phyloP scores from a whole-genome alignment of 257 asterid species.

The Fraxinus quadrangulata region DNA sequence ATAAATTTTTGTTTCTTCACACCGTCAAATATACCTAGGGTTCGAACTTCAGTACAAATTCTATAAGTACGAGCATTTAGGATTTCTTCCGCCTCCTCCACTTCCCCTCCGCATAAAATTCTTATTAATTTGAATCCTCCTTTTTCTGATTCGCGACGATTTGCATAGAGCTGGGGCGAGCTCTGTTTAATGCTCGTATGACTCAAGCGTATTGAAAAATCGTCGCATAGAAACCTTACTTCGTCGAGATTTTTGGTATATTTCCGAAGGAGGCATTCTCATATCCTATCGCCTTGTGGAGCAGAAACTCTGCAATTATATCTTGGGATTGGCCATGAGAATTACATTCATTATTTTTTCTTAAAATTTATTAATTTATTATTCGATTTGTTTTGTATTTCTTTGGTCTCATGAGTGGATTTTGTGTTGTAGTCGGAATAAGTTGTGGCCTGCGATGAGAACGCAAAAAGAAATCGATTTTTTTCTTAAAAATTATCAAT shows the following conservation, averaged over 20 bases:
- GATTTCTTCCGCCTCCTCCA: too few relatives aligned
- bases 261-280: conserved; percentile 49
- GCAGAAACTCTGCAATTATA: conserved; percentile 59
- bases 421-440: too few relatives aligned
- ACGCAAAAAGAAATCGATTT: too few relatives aligned
- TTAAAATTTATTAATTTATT: not conserved
- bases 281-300: conserved; percentile 76
- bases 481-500: too few relatives aligned
- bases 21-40: too few relatives aligned
- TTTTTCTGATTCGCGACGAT: conserved; percentile 22
- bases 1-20: too few relatives aligned
- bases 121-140: too few relatives aligned
- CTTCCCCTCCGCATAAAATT: too few relatives aligned
- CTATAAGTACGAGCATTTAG: too few relatives aligned
- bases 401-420: too few relatives aligned
- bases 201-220: conserved; percentile 12
- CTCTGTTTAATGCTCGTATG: conserved; percentile 32
- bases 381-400: not conserved
- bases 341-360: conserved; percentile 25
- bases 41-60: too few relatives aligned
- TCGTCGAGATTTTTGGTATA: conserved; percentile 37
- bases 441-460: too few relatives aligned
- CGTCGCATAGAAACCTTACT: conserved; percentile 36
- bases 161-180: conserved; percentile 31
- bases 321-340: conserved; percentile 81